These are phyloP conservation scores for Jackrogersella multiformis DNA, from an alignment of 495 filamentous ascomycete species.

Conservation along the genomic window DNA sequence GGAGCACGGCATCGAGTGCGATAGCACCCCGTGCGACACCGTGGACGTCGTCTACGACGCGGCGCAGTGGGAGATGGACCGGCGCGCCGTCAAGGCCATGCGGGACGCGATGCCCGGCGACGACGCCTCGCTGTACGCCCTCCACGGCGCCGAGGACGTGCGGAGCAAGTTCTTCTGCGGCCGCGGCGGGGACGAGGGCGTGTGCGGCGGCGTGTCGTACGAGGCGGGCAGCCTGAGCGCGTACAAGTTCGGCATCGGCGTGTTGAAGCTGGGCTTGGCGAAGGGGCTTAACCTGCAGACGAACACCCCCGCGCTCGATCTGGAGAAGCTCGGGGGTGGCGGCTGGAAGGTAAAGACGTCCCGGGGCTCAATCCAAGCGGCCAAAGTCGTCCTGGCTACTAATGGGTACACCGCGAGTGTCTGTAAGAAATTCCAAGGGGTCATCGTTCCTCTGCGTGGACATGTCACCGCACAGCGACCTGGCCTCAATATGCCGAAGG, in stretches of 20 bases:
- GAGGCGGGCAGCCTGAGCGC: conserved; percentile 70
- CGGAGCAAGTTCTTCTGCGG: conserved; percentile 56
- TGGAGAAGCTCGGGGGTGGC: conserved; percentile 46
- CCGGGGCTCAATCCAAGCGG: conserved; percentile 62
- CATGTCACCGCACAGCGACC: conserved; percentile 71
- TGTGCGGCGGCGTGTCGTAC: conserved; percentile 65
- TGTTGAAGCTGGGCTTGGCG: conserved; percentile 63
- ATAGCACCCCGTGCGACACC: conserved; percentile 60
- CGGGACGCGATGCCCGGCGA: conserved; percentile 55
- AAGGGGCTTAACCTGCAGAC: conserved; percentile 70
- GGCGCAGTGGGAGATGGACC: conserved; percentile 55
- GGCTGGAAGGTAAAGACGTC: conserved; percentile 62
- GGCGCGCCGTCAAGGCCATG: conserved; percentile 56
- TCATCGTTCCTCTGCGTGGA: conserved; percentile 73
- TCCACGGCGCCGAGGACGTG: conserved; percentile 59
- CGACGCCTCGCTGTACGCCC: conserved; percentile 56
- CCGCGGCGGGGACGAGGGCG: conserved; percentile 45
- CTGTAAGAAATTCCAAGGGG: conserved; percentile 63
- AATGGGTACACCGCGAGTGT: conserved; percentile 75
- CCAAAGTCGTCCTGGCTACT: conserved; percentile 71
- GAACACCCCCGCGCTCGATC: conserved; percentile 61
- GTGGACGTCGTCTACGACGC: conserved; percentile 67
- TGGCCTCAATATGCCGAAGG: conserved; percentile 54
- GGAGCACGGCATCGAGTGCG: conserved; percentile 62
- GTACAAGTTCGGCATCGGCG: conserved; percentile 69